Evolutionary conservation across 495 filamentous ascomycete species (phyloP).

Genomic region (Aspergillus indologenus): DNA sequence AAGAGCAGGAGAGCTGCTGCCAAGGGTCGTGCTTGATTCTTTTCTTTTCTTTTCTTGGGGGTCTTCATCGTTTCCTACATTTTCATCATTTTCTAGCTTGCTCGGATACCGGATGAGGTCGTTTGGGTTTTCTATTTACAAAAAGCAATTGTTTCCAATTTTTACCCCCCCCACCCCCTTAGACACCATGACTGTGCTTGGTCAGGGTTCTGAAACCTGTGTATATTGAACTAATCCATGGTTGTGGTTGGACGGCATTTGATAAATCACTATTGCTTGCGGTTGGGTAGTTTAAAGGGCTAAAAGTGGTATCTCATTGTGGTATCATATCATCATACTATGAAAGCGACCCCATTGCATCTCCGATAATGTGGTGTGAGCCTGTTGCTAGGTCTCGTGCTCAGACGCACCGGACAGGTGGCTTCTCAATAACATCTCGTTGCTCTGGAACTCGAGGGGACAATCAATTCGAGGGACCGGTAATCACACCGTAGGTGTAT

Average conservation of each 20-base stretch:
- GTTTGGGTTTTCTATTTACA: constrained; percentile 12
- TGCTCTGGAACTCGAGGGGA: too few relatives aligned
- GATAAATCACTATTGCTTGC: not conserved
- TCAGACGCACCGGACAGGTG: too few relatives aligned
- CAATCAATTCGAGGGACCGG: not conserved
- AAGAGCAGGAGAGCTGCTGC: constrained; percentile 60
- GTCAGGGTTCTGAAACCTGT: not conserved
- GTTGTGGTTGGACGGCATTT: not conserved
- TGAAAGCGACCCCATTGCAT: not conserved
- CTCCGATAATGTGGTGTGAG: too few relatives aligned
- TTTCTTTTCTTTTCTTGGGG: constrained; percentile 10
- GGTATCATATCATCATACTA: not conserved
- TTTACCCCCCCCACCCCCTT: not conserved
- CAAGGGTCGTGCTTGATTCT: constrained; percentile 27
- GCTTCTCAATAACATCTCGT: too few relatives aligned
- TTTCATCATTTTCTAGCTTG: constrained; percentile 12
- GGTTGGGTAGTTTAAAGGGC: not conserved
- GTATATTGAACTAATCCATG: constrained; percentile 1
- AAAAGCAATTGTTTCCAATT: constrained; percentile 15
- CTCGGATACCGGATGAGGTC: constrained; percentile 16
- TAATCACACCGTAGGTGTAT: not conserved
- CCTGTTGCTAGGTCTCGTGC: not conserved
- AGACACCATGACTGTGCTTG: not conserved
- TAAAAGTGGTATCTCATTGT: not conserved
- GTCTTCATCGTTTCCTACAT: constrained; percentile 3